Conservation (phyloP, 176 grass and related monocot genomes). For the Elymus sibiricus region DNA sequence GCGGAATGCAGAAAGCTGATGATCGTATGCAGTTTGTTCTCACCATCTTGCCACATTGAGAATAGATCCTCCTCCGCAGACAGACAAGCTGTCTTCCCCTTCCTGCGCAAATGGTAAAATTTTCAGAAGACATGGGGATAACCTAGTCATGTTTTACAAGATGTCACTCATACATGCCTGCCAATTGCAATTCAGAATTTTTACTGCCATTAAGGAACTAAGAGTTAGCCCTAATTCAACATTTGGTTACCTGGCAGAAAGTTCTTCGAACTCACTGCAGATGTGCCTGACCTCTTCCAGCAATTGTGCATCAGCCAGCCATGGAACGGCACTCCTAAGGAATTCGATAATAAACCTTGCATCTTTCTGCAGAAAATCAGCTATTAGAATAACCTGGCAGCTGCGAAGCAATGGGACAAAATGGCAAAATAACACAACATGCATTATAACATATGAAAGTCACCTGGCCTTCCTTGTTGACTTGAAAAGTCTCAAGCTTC, state of each 20-base stretch:
- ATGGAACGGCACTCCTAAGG: constrained; percentile 1
- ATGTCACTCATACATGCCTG: background rate
- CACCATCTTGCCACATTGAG: constrained; percentile 32
- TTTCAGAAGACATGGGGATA: background rate
- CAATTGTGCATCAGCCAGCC: constrained; percentile 19
- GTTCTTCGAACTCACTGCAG: constrained; percentile 26
- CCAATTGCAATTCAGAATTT: background rate
- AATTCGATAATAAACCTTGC: constrained; percentile 2
- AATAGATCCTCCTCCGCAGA: background rate
- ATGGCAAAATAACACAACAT: background rate
- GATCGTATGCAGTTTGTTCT: constrained; percentile 31
- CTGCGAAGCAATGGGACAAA: background rate
- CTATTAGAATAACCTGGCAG: background rate
- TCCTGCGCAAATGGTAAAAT: background rate
- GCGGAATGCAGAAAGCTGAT: constrained; percentile 19
- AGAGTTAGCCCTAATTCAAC: background rate
- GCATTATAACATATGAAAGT: background rate
- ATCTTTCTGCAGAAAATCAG: constrained; percentile 30
- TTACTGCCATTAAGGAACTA: background rate
- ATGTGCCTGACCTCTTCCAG: constrained; percentile 17
- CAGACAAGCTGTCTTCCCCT: background rate
- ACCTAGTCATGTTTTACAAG: background rate
- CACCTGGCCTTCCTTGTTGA: constrained; percentile 29
- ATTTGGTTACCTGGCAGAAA: constrained; percentile 27
- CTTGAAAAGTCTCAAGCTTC: constrained; percentile 41